Evolutionary conservation across 1,139 yeast species (phyloP).

Genomic region (Debaryomycetaceae sp.): DNA sequence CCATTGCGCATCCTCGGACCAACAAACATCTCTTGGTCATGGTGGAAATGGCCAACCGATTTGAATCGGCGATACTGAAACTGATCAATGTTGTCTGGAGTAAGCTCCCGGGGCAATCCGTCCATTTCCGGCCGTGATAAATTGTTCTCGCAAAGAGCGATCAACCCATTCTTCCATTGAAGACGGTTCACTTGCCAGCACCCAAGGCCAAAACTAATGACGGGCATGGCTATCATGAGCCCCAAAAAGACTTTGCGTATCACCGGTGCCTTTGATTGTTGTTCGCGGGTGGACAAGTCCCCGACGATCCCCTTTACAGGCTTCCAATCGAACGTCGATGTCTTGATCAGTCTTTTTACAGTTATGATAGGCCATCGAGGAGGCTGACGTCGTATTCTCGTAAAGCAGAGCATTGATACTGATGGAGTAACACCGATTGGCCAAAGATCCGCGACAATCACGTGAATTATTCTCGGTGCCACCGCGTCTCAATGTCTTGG

Average conservation of each 20-base stretch:
- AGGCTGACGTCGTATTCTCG: too few species aligned
- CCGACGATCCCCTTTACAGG: slow-evolving; percentile 52
- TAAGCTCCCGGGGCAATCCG: slow-evolving; percentile 51
- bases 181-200: slow-evolving; percentile 88
- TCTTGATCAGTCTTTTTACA: slow-evolving; percentile 24
- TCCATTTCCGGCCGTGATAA: slow-evolving; percentile 59
- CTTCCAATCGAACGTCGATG: slow-evolving; percentile 77
- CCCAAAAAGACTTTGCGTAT: slow-evolving; percentile 44
- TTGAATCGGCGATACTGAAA: slow-evolving; percentile 75
- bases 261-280: slow-evolving; percentile 25
- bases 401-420: too few species aligned
- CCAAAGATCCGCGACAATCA: neutral
- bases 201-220: slow-evolving; percentile 75
- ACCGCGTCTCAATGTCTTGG: too few species aligned
- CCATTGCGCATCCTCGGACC: slow-evolving; percentile 84
- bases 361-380: slow-evolving; percentile 1
- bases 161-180: slow-evolving; percentile 80
- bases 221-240: slow-evolving; percentile 74
- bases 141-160: slow-evolving; percentile 73
- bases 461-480: too few species aligned
- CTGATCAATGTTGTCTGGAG: slow-evolving; percentile 46
- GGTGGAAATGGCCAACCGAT: slow-evolving; percentile 68
- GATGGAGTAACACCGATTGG: too few species aligned
- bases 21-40: slow-evolving; percentile 79
- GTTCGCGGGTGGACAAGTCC: slow-evolving; percentile 29